These are phyloP conservation scores for Cyberlindnera subsufficiens DNA, from an alignment of 805 yeast species.

Conservation along the genomic window DNA sequence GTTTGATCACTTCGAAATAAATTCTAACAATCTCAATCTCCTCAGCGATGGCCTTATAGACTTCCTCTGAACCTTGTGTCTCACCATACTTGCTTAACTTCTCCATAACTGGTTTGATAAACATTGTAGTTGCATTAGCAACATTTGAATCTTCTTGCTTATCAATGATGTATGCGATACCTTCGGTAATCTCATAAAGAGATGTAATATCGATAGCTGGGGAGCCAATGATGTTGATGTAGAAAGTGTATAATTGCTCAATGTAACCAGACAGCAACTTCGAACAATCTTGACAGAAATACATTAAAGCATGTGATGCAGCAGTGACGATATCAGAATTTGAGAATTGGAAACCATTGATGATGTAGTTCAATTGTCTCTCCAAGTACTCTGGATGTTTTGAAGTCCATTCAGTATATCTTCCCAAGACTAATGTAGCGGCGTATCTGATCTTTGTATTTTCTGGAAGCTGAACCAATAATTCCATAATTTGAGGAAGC, in stretches of 20 bases:
- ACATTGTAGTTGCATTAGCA: conserved; percentile 49
- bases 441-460: conserved; percentile 87
- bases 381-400: conserved; percentile 79
- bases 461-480: conserved; percentile 67
- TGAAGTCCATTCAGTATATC: conserved; percentile 94
- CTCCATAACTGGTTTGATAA: conserved; percentile 60
- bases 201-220: conserved; percentile 59
- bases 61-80: conserved; percentile 26
- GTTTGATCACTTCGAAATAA: conserved; percentile 51
- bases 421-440: conserved; percentile 87
- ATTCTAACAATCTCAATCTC: conserved; percentile 64
- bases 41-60: conserved; percentile 54
- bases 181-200: conserved; percentile 77
- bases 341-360: conserved; percentile 54
- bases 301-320: conserved; percentile 90
- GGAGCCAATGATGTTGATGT: conserved; percentile 43
- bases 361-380: conserved; percentile 78
- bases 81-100: conserved; percentile 29
- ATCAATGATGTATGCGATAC: conserved; percentile 76
- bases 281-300: conserved; percentile 89
- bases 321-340: conserved; percentile 57
- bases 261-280: conserved; percentile 54
- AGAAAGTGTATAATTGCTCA: conserved; percentile 72
- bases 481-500: conserved; percentile 72
- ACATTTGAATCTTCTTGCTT: conserved; percentile 51